Evolutionary conservation across 441 rosid species (phyloP), one percentile per base, ranked within the genome.

Genomic region (Jatropha podagrica): DNA sequence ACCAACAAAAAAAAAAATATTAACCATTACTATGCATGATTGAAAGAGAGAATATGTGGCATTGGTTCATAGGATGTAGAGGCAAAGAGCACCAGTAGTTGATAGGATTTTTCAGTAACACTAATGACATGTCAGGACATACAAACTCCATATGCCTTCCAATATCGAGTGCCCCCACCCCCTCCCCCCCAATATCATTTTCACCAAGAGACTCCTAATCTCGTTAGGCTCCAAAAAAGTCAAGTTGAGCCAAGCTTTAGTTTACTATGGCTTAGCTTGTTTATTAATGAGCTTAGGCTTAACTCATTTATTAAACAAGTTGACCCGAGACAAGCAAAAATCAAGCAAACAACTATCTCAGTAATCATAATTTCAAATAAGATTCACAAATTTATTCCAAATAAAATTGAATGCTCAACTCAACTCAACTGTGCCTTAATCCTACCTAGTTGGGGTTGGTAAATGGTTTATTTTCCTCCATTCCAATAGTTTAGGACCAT

Each of bases 1-100:
- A 51, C 61, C 44, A 79, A 51, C 42, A 77, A 73, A 40, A 65
- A 56, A 65, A 56, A 51, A 65, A 48, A 20, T 18, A 23, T 27
- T 66, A 8, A 52, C 11, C 13, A 5, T 51, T 38, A n/a, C 20
- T 71, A 58, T 17, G 59, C 27, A 7, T 40, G 51, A 51, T 20
- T 27, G 20, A 37, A 64, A 20, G 40, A 51, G 51, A 63, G 14
- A 71, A 62, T 41, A 49, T 72, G 11, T 46, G 68, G 51, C 49
- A 32, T 71, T 1, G 54, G 8, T 65, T 23, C 23, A 6, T 46
- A 58, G 32, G 13, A 48, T 54, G 9, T 54, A 44, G n/a, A 13
- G 20, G 26, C 40, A 64, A 54, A 37, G 49, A 46, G 2, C 61
- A 40, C 4, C 38, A 40, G 15, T 46, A 7, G 44, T 44, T 18